These are phyloP conservation scores for Microcos paniculata DNA, from an alignment of 345 rosid species.

Conservation along the genomic window DNA sequence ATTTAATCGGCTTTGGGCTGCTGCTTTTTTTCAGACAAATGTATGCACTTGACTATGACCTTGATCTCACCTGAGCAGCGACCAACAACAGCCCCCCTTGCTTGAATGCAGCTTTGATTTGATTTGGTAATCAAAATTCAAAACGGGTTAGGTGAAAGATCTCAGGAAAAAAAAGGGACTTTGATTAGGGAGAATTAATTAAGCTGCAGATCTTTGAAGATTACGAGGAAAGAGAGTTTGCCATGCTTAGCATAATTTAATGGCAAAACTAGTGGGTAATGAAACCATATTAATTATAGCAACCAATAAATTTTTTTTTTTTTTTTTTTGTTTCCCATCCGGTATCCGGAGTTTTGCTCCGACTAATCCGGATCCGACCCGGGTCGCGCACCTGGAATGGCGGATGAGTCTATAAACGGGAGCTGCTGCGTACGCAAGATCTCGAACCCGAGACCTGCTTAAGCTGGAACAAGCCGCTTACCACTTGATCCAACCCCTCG, in stretches of 20 bases:
- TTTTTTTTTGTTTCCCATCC: too few species aligned
- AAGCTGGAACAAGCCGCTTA: too few species aligned
- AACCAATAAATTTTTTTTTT: slow-evolving; percentile 2
- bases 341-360: too few species aligned
- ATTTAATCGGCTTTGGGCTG: too few species aligned
- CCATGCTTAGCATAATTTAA: background rate
- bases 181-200: background rate
- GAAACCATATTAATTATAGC: background rate
- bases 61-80: background rate
- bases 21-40: too few species aligned
- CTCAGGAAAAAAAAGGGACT: background rate
- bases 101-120: background rate
- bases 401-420: too few species aligned
- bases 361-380: too few species aligned
- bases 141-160: background rate
- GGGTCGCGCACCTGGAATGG: too few species aligned
- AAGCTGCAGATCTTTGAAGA: background rate
- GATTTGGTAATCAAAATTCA: background rate
- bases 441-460: too few species aligned
- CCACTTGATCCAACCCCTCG: too few species aligned
- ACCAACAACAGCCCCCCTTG: background rate
- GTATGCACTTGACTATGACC: background rate
- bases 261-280: slow-evolving; percentile 7
- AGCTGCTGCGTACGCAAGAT: too few species aligned
- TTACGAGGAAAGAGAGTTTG: background rate